phyloP scores from a whole-genome alignment of 2,329 filamentous ascomycete species.

The Neospermospora avenae region DNA sequence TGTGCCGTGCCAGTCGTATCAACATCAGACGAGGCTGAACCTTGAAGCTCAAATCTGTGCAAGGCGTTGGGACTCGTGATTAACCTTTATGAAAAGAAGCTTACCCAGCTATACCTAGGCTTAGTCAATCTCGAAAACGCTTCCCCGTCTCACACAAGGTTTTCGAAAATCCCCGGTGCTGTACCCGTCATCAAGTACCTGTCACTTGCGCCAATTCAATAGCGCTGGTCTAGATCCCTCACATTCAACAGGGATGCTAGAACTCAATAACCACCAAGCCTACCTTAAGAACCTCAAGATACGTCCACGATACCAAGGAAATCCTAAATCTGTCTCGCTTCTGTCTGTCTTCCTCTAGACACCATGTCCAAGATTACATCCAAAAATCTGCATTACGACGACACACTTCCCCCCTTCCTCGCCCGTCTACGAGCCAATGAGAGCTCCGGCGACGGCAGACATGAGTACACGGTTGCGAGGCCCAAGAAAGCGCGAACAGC shows the following conservation, averaged over 20 bases:
- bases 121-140: no score
- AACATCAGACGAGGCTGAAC: constrained; percentile 25
- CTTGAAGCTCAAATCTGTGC: background rate
- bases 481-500: constrained; percentile 51
- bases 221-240: background rate
- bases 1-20: background rate
- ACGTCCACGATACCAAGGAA: background rate
- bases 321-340: background rate
- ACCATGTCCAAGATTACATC: constrained; percentile 58
- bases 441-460: constrained; percentile 45
- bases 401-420: constrained; percentile 58
- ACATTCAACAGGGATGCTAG: background rate
- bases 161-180: no score
- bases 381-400: constrained; percentile 67
- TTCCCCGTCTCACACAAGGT: no score
- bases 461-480: constrained; percentile 34
- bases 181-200: background rate
- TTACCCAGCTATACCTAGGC: no score
- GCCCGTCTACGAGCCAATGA: constrained; percentile 52
- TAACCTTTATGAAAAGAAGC: no score
- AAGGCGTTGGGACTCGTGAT: background rate
- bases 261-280: background rate
- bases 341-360: background rate
- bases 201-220: background rate
- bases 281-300: background rate